These are phyloP conservation scores for Cercis canadensis DNA, from an alignment of 306 rosid genomes.

Conservation along the genomic window DNA sequence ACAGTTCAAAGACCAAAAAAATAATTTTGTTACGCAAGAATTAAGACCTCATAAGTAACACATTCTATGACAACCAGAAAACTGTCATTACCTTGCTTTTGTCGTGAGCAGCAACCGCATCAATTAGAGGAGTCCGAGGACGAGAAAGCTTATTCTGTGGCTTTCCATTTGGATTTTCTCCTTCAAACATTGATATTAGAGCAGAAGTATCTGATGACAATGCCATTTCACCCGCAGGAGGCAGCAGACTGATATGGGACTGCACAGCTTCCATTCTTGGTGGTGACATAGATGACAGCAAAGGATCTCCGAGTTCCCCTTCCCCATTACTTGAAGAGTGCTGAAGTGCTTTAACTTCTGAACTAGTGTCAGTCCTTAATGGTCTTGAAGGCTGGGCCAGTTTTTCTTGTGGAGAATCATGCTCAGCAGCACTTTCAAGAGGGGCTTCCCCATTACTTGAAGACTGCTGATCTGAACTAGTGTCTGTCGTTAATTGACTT, in stretches of 20 bases:
- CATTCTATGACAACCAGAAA: slow-evolving; percentile 32
- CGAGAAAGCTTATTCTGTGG: slow-evolving; percentile 66
- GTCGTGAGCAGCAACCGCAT: slow-evolving; percentile 81
- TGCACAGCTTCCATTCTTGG: slow-evolving; percentile 46
- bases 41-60: slow-evolving; percentile 29
- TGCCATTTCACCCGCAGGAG: slow-evolving; percentile 53
- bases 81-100: slow-evolving; percentile 80
- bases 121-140: slow-evolving; percentile 76
- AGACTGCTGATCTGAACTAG: slow-evolving; percentile 45
- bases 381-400: slow-evolving; percentile 39
- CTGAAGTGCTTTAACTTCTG: slow-evolving; percentile 45
- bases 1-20: slow-evolving; percentile 31
- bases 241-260: slow-evolving; percentile 41
- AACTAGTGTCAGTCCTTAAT: slow-evolving; percentile 43
- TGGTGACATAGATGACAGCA: slow-evolving; percentile 39
- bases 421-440: slow-evolving; percentile 15
- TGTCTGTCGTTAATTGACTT: slow-evolving; percentile 34
- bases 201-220: slow-evolving; percentile 45
- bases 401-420: slow-evolving; percentile 38
- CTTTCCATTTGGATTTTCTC: slow-evolving; percentile 54
- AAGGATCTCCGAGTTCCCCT: slow-evolving; percentile 45
- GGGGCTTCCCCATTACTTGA: slow-evolving; percentile 41
- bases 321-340: slow-evolving; percentile 46
- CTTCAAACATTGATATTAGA: slow-evolving; percentile 46
- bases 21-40: slow-evolving; percentile 26